Evolutionary conservation across 805 yeast genomes (phyloP).

Genomic region (Hanseniaspora vineae): DNA sequence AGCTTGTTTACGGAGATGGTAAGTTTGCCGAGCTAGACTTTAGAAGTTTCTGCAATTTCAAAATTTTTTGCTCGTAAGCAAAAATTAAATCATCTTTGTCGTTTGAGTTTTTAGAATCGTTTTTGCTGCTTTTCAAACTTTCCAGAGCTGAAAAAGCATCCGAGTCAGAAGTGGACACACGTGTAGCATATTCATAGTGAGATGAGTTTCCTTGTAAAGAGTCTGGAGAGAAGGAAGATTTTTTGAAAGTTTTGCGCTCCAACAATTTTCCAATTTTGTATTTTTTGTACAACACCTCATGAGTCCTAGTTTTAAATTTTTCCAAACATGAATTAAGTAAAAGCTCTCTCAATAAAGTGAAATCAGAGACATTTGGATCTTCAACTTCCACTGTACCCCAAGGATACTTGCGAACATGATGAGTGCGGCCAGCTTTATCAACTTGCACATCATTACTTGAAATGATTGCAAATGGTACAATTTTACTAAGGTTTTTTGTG

Average conservation of each 20-base stretch:
- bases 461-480: conserved; percentile 52
- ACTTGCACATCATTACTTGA: conserved; percentile 35
- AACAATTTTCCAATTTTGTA: conserved; percentile 59
- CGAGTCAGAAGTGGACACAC: too few species aligned
- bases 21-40: neutral
- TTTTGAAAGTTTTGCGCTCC: too few species aligned
- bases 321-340: conserved; percentile 66
- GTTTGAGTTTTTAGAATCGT: conserved; percentile 4
- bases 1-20: too few species aligned
- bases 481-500: conserved; percentile 27
- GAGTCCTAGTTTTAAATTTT: conserved; percentile 73
- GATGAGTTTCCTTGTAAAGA: too few species aligned
- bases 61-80: conserved; percentile 14
- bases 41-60: conserved; percentile 10
- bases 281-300: conserved; percentile 60
- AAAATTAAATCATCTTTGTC: conserved; percentile 15
- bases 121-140: too few species aligned
- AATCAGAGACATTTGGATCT: conserved; percentile 52
- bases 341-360: conserved; percentile 55
- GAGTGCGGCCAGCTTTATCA: conserved; percentile 20
- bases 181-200: too few species aligned
- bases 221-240: too few species aligned
- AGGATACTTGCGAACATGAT: conserved; percentile 43
- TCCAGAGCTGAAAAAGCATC: too few species aligned
- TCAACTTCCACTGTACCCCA: conserved; percentile 57